phyloP scores from a whole-genome alignment of 441 rosid species.

The Omphalea diandra region DNA sequence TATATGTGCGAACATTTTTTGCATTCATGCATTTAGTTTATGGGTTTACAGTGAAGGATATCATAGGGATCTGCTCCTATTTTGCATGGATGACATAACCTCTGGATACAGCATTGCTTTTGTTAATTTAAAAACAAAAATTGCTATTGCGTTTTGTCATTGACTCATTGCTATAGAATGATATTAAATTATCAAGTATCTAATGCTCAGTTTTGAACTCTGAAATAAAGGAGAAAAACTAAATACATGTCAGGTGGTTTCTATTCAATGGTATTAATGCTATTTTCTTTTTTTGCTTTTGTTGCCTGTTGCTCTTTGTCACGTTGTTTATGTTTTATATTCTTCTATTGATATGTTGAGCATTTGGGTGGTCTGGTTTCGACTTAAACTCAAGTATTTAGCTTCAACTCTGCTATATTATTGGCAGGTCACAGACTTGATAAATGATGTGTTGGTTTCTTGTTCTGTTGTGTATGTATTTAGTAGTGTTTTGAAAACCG shows the following conservation, averaged over 20 bases:
- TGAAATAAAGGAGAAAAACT: background rate
- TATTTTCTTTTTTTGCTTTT: background rate
- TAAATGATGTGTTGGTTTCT: background rate
- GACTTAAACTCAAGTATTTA: no score
- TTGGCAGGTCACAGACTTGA: background rate
- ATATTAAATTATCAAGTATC: background rate
- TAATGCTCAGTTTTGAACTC: background rate
- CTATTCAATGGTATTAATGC: background rate
- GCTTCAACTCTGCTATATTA: background rate
- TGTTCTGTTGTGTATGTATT: background rate
- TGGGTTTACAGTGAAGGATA: slow-evolving; percentile 3
- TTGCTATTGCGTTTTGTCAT: background rate
- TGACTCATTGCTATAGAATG: background rate
- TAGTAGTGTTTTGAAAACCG: no score
- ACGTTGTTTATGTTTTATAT: background rate
- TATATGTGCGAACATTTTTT: background rate
- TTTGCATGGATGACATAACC: background rate
- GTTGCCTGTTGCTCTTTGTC: background rate
- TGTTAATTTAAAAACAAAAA: background rate
- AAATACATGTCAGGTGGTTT: background rate
- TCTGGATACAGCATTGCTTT: background rate
- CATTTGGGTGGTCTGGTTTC: background rate
- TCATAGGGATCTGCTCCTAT: background rate
- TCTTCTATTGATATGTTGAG: background rate
- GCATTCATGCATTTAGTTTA: background rate